Evolutionary conservation across 2,329 filamentous ascomycete genomes (phyloP).

Genomic region (Botryotinia calthae): DNA sequence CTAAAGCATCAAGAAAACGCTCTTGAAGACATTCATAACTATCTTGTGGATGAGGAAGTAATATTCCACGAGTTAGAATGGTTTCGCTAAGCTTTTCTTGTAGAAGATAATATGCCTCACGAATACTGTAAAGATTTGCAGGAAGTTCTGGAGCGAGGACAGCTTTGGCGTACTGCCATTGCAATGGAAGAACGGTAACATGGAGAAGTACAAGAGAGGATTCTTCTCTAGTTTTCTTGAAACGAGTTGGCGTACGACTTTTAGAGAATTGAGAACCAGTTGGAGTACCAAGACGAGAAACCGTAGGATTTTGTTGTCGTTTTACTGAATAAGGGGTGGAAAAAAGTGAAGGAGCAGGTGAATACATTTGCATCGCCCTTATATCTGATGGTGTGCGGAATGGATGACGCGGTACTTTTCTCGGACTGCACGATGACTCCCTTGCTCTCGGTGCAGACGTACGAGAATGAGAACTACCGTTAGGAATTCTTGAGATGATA

Average conservation of each 20-base stretch:
- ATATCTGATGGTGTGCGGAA: slow-evolving; percentile 70
- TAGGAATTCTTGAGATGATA: slow-evolving; percentile 46
- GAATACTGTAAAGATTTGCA: slow-evolving; percentile 50
- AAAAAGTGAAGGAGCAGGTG: slow-evolving; percentile 57
- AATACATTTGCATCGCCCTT: slow-evolving; percentile 69
- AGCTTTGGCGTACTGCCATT: slow-evolving; percentile 61
- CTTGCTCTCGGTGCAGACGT: slow-evolving; percentile 38
- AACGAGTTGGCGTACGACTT: slow-evolving; percentile 52
- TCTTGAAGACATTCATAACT: slow-evolving; percentile 81
- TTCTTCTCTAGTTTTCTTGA: slow-evolving; percentile 56
- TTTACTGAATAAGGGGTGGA: slow-evolving; percentile 57
- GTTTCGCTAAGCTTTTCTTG: slow-evolving; percentile 71
- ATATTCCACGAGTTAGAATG: slow-evolving; percentile 68
- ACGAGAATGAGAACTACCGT: slow-evolving; percentile 34
- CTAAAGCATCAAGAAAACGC: slow-evolving; percentile 69
- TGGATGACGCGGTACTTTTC: slow-evolving; percentile 56
- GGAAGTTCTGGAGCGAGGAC: slow-evolving; percentile 48
- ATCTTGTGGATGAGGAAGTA: slow-evolving; percentile 74
- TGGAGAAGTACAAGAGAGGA: slow-evolving; percentile 74
- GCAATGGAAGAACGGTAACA: slow-evolving; percentile 70
- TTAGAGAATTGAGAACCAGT: slow-evolving; percentile 34
- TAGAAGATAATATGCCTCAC: slow-evolving; percentile 63
- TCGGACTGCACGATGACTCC: slow-evolving; percentile 44
- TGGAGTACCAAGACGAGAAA: slow-evolving; percentile 58
- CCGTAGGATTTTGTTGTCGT: slow-evolving; percentile 44